These are phyloP conservation scores for Rhizophagus clarus DNA, from an alignment of 192 early-diverging fungal genomes.

Conservation along the genomic window DNA sequence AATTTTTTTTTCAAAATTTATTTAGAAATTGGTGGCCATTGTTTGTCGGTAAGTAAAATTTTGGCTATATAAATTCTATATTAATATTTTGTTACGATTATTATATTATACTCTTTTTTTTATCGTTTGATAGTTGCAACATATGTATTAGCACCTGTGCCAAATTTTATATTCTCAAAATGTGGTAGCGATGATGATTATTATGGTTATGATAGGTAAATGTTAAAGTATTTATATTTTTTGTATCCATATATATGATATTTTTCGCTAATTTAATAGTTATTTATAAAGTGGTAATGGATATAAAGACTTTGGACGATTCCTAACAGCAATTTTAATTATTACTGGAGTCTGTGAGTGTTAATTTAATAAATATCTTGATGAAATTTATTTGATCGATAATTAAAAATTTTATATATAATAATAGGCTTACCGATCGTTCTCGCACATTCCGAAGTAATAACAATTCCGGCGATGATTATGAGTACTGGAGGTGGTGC, in stretches of 20 bases:
- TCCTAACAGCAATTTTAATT: slow-evolving; percentile 89
- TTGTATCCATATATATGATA: background rate
- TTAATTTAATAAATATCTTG: background rate
- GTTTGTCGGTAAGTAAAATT: slow-evolving; percentile 63
- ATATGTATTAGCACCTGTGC: slow-evolving; percentile 89
- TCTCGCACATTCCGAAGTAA: slow-evolving; percentile 77
- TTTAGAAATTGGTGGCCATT: slow-evolving; percentile 95
- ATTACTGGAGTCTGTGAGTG: slow-evolving; percentile 84
- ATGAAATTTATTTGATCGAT: background rate
- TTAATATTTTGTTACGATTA: too few relatives aligned
- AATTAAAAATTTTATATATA: background rate
- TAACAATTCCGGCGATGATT: slow-evolving; percentile 78
- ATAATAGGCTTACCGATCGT: slow-evolving; percentile 75
- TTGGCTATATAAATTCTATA: background rate
- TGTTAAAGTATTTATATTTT: background rate
- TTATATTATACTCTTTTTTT: background rate
- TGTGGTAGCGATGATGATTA: slow-evolving; percentile 69
- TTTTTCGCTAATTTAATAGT: background rate
- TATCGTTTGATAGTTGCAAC: slow-evolving; percentile 65
- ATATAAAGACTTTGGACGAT: slow-evolving; percentile 71
- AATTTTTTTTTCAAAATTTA: slow-evolving; percentile 6
- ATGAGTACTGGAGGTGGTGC: slow-evolving; percentile 91
- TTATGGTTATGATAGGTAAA: slow-evolving; percentile 61
- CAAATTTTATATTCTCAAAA: slow-evolving; percentile 83
- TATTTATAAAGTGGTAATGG: slow-evolving; percentile 34